These are phyloP conservation scores for Saposhnikovia divaricata DNA, from an alignment of 129 eudicot genomes.

Conservation along the genomic window DNA sequence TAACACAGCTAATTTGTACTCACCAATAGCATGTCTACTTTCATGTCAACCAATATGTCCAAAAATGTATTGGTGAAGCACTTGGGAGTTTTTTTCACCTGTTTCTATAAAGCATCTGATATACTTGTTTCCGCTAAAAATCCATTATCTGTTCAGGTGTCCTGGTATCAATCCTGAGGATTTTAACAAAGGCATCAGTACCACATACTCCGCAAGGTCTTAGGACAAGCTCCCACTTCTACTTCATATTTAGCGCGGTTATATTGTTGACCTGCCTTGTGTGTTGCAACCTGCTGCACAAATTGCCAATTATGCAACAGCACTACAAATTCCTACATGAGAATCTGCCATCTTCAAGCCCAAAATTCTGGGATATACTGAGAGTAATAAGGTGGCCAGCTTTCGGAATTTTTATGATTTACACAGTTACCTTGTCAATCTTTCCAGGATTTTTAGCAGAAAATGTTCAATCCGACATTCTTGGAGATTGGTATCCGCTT, in stretches of 20 bases:
- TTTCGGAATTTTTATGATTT: slow-evolving; percentile 52
- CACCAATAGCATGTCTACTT: not conserved
- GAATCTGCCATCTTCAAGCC: slow-evolving; percentile 25
- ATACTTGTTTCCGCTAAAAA: not conserved
- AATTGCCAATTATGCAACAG: slow-evolving; percentile 58
- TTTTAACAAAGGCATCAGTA: slow-evolving; percentile 71
- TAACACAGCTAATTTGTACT: too few species aligned
- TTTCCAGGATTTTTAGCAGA: slow-evolving; percentile 85
- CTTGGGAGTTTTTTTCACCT: not conserved
- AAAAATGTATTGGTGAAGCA: not conserved
- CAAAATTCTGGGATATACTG: slow-evolving; percentile 42
- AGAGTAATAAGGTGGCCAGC: slow-evolving; percentile 52
- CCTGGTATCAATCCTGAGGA: slow-evolving; percentile 49
- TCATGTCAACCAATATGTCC: not conserved
- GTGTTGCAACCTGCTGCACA: slow-evolving; percentile 47
- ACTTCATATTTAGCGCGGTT: slow-evolving; percentile 53
- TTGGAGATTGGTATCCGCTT: slow-evolving; percentile 80
- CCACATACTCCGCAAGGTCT: slow-evolving; percentile 75
- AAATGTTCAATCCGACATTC: slow-evolving; percentile 37
- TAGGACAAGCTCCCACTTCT: slow-evolving; percentile 60
- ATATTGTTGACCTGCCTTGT: slow-evolving; percentile 51
- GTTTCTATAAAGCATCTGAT: not conserved
- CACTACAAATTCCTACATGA: slow-evolving; percentile 37
- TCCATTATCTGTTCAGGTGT: slow-evolving; percentile 35
- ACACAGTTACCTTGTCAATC: slow-evolving; percentile 64